These are phyloP conservation scores for Dioszegia hungarica DNA, from an alignment of 768 basidiomycete species.

Conservation along the genomic window DNA sequence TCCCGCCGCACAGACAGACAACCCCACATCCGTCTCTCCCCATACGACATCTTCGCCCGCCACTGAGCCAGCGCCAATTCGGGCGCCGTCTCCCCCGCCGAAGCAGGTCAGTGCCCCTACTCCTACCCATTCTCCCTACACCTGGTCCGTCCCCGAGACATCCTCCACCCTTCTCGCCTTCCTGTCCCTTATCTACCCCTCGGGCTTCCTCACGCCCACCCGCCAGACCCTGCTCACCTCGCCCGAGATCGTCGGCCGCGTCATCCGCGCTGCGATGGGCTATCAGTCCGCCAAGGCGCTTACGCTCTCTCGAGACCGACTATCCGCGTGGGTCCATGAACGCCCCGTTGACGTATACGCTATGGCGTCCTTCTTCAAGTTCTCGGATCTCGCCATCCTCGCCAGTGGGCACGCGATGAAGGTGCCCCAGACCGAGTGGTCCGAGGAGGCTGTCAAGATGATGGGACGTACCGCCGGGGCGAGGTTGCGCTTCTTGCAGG, in stretches of 20 bases:
- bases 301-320: constrained; percentile 17
- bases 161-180: constrained; percentile 32
- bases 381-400: constrained; percentile 30
- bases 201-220: constrained; percentile 10
- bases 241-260: constrained; percentile 27
- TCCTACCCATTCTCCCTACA: constrained; percentile 35
- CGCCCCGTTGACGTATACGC: constrained; percentile 29
- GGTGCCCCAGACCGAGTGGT: constrained; percentile 19
- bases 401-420: constrained; percentile 19
- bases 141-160: constrained; percentile 38
- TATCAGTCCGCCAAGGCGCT: constrained; percentile 39
- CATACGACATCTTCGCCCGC: neutral
- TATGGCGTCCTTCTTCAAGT: constrained; percentile 35
- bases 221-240: constrained; percentile 1
- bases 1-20: neutral
- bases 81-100: constrained; percentile 19
- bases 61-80: neutral
- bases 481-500: constrained; percentile 14
- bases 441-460: constrained; percentile 12
- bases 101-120: constrained; percentile 32
- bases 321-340: constrained; percentile 11
- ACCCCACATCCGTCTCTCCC: neutral
- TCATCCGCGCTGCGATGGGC: constrained; percentile 36
- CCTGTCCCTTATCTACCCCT: constrained; percentile 39
- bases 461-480: constrained; percentile 21